Conservation (phyloP, 2,329 filamentous ascomycete species). For the Didymella lethalis region DNA sequence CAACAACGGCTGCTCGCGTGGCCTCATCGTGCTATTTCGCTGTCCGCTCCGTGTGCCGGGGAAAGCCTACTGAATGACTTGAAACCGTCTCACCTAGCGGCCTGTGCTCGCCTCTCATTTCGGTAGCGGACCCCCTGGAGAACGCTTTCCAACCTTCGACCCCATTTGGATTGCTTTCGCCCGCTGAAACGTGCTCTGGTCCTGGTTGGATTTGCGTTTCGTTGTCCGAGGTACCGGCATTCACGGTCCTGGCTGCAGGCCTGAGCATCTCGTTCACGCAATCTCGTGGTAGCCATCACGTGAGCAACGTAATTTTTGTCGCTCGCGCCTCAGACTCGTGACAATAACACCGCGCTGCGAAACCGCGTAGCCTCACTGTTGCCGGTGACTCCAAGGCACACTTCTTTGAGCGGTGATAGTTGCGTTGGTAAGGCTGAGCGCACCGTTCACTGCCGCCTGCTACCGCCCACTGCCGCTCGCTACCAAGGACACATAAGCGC, state of each 20-base stretch:
- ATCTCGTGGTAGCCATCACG: not conserved
- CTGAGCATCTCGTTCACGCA: constrained; percentile 18
- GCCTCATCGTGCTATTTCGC: constrained; percentile 19
- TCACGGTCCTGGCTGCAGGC: constrained; percentile 5
- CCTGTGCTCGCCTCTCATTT: constrained; percentile 38
- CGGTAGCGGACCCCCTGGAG: constrained; percentile 34
- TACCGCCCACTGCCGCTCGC: constrained; percentile 10
- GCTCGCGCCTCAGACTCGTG: not conserved
- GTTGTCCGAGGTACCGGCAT: constrained; percentile 23
- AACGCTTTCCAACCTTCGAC: constrained; percentile 31
- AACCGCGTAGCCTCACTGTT: not conserved
- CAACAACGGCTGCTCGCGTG: constrained; percentile 16
- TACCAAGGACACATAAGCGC: constrained; percentile 12
- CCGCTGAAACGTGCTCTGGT: constrained; percentile 36
- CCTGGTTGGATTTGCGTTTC: constrained; percentile 36
- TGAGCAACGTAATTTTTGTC: not conserved
- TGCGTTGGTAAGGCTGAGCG: constrained; percentile 4
- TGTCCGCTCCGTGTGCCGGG: constrained; percentile 36
- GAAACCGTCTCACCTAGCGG: constrained; percentile 43
- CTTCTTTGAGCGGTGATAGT: not conserved
- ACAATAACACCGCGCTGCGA: not conserved
- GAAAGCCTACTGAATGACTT: constrained; percentile 33
- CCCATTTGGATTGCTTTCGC: constrained; percentile 1
- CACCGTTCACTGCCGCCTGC: not conserved
- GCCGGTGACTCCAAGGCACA: not conserved